Evolutionary conservation across 768 basidiomycete species (phyloP), one percentile per base, ranked within the genome.

Genomic region (Saitozyma sp.): DNA sequence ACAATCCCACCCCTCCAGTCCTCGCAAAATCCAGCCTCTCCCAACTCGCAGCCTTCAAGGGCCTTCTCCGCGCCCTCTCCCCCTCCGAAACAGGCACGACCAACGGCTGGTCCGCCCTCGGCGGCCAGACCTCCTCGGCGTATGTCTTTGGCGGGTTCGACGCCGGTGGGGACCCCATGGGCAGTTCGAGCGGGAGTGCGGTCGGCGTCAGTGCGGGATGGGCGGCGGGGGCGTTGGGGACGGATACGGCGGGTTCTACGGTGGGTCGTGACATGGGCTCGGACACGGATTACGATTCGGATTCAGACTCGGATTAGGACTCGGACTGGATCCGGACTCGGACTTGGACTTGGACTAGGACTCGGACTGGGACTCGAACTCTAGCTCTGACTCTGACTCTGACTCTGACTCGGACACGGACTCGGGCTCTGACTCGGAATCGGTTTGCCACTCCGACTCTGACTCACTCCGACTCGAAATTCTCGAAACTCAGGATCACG

Each of bases 21-120:
- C 46, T 70, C 8, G 69, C 59, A 50, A 70, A 70, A 55, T 48
- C 69, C 38, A 58, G 58, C 46, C 20, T 67, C 54, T 58, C 59
- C 13, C 52, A 67, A 16, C 61, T 61, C 38, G 43, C 61, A 13
- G 56, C 50, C 19, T 62, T 51, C 46, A 65, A 64, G 55, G 50
- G 52, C 17, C 4, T 46, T 50, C 39, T 20, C 16, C 9, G 43
- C 39, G 45, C 20, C 59, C 41, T 13, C 19, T 29, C 29, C 29
- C 29, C 29, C 29, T 29, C 29, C 29, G 29, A 29, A 29, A 9
- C 9, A 10, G 59, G 14, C 43, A 38, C 37, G 1, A 45, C 42
- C 6, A 38, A 20, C 38, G 61, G 61, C n/a, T 66, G 65, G 65
- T 62, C 61, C 3, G 61, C 65, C 0, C 50, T 58, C 14, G 58